Evolutionary conservation across 176 grass and related monocot genomes (phyloP).

Genomic region (Melocanna baccifera): DNA sequence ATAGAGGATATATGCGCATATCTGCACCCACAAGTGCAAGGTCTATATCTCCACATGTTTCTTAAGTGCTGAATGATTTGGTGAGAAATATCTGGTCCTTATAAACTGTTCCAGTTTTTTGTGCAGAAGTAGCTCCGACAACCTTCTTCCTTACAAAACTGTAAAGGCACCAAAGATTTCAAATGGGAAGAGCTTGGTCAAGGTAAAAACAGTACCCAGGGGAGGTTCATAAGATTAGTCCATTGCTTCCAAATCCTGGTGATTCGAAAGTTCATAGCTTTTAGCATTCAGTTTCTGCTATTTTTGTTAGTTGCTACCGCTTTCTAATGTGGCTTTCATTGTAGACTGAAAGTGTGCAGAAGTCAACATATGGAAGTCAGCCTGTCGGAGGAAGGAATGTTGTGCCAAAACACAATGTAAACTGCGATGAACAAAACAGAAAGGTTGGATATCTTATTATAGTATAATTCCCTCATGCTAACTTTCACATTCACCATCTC

Average conservation of each 20-base stretch:
- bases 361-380: slow-evolving; percentile 9
- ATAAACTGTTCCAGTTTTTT: slow-evolving; percentile 10
- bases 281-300: not conserved
- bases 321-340: not conserved
- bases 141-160: slow-evolving; percentile 6
- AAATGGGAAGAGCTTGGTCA: slow-evolving; percentile 1
- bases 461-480: not conserved
- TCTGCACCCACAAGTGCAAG: slow-evolving; percentile 38
- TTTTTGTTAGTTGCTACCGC: not conserved
- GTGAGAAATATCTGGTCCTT: not conserved
- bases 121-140: slow-evolving; percentile 40
- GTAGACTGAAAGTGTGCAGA: slow-evolving; percentile 27
- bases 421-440: slow-evolving; percentile 26
- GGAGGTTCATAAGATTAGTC: not conserved
- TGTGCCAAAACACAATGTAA: not conserved
- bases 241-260: not conserved
- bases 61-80: not conserved
- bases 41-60: slow-evolving; percentile 17
- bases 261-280: not conserved
- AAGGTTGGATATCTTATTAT: slow-evolving; percentile 26
- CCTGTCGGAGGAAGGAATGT: slow-evolving; percentile 6
- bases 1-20: slow-evolving; percentile 2
- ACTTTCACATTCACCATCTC: not conserved
- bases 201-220: slow-evolving; percentile 25
- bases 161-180: slow-evolving; percentile 31